A percentile compares a stretch with the other conserved stretches of the same genome.
Conservation (phyloP, 176 grass and related monocot genomes). For the Hordeum vulgare region DNA sequence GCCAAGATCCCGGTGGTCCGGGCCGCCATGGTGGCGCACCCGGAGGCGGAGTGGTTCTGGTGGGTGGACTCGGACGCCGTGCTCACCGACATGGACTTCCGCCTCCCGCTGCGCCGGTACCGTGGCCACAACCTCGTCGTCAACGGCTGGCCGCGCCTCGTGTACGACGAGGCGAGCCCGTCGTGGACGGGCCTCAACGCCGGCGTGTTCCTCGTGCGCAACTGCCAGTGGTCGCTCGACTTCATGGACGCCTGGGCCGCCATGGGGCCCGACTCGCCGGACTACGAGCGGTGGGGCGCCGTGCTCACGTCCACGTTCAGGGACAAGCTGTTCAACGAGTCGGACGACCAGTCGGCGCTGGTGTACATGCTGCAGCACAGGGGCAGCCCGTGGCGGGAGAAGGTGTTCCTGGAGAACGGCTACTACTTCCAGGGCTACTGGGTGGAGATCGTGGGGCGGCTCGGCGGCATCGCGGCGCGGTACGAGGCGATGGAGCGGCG, state of each 20-base stretch:
- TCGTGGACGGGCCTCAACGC: conserved; percentile 91
- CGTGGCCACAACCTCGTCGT: conserved; percentile 63
- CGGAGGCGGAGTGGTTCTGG: conserved; percentile 90
- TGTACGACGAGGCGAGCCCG: conserved; percentile 24
- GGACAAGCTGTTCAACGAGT: conserved; percentile 68
- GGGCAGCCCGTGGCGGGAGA: conserved; percentile 50
- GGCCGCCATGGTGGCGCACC: conserved; percentile 82
- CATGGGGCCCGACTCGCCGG: conserved; percentile 48
- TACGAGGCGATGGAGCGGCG: conserved; percentile 60
- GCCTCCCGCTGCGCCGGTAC: conserved; percentile 49
- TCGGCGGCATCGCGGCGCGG: conserved; percentile 37
- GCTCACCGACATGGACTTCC: conserved; percentile 96
- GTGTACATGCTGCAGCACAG: conserved; percentile 57
- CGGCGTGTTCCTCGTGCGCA: conserved; percentile 88
- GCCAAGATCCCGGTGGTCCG: conserved; percentile 66
- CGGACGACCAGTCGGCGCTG: conserved; percentile 89
- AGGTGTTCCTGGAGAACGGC: conserved; percentile 59
- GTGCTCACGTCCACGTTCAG: conserved; percentile 50
- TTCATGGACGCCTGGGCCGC: conserved; percentile 70
- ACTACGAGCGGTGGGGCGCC: conserved; percentile 47
- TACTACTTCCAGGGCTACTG: conserved; percentile 95
- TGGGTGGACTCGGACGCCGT: conserved; percentile 97
- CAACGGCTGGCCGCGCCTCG: conserved; percentile 63
- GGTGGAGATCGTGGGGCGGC: conserved; percentile 63
- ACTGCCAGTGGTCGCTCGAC: conserved; percentile 96